Percentiles rank a stretch among this genome's conserved stretches.
Conservation (phyloP, 371 early-diverging fungal genomes). For the Zancudomyces culisetae region DNA sequence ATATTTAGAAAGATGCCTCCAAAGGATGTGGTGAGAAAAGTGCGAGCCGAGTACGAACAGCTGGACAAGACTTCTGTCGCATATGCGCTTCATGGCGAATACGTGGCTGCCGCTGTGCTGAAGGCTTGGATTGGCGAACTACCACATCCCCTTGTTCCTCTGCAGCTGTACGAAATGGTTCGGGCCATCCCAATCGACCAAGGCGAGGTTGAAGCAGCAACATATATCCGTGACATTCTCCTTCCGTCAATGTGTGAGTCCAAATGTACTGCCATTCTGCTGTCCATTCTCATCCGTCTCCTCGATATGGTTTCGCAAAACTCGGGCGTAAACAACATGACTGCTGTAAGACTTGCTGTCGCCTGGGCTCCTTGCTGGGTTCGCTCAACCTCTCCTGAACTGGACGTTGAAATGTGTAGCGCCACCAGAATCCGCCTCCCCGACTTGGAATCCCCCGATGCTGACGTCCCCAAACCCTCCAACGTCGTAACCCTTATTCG, state of each 20-base stretch:
- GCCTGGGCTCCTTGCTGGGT: slow-evolving; percentile 80
- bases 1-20: slow-evolving; percentile 72
- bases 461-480: slow-evolving; percentile 9
- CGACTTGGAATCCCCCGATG: neutral
- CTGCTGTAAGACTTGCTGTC: slow-evolving; percentile 56
- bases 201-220: slow-evolving; percentile 12
- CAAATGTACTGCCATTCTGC: slow-evolving; percentile 29
- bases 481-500: slow-evolving; percentile 20
- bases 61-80: slow-evolving; percentile 24
- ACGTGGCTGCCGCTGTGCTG: slow-evolving; percentile 66
- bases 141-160: slow-evolving; percentile 56
- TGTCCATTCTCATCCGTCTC: slow-evolving; percentile 46
- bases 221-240: slow-evolving; percentile 28
- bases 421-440: slow-evolving; percentile 16
- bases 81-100: slow-evolving; percentile 43
- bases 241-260: slow-evolving; percentile 31
- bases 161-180: slow-evolving; percentile 17
- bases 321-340: slow-evolving; percentile 59
- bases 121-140: slow-evolving; percentile 74
- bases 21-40: slow-evolving; percentile 32
- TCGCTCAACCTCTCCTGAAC: slow-evolving; percentile 33
- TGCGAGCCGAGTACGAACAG: slow-evolving; percentile 47
- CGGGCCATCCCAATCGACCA: slow-evolving; percentile 18
- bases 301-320: slow-evolving; percentile 45
- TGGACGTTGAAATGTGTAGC: slow-evolving; percentile 24